phyloP scores from a whole-genome alignment of 495 filamentous ascomycete genomes.

The Hyaloscypha finlandica region DNA sequence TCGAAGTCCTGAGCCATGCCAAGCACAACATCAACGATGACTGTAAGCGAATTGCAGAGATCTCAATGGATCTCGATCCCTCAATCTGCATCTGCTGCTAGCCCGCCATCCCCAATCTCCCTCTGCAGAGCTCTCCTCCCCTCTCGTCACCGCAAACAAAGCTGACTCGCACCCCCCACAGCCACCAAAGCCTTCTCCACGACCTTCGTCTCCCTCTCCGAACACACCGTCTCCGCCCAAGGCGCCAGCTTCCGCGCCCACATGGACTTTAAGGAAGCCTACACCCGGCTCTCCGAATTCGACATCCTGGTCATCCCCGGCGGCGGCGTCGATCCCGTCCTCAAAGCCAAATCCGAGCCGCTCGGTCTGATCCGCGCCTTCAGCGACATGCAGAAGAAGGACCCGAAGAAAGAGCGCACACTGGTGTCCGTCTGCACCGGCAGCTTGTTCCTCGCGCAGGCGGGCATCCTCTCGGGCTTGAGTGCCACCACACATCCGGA shows the following conservation, averaged over 20 bases:
- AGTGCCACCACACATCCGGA: slow-evolving; percentile 72
- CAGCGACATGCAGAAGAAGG: slow-evolving; percentile 62
- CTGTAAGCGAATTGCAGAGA: slow-evolving; percentile 46
- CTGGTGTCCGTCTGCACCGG: slow-evolving; percentile 78
- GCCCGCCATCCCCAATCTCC: neutral
- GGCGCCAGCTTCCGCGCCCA: slow-evolving; percentile 77
- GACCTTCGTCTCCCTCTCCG: slow-evolving; percentile 60
- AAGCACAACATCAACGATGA: slow-evolving; percentile 62
- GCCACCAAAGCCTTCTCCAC: slow-evolving; percentile 64
- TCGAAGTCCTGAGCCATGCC: slow-evolving; percentile 62
- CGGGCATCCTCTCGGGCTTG: slow-evolving; percentile 70
- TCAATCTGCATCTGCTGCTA: neutral
- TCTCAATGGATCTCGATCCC: slow-evolving; percentile 13
- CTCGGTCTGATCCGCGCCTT: slow-evolving; percentile 64
- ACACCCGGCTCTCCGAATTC: slow-evolving; percentile 64
- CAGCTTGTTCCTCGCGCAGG: slow-evolving; percentile 67
- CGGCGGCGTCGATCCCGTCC: slow-evolving; percentile 52
- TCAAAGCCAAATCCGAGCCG: slow-evolving; percentile 62
- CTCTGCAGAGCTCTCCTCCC: slow-evolving; percentile 10
- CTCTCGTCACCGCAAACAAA: slow-evolving; percentile 6
- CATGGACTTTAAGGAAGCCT: slow-evolving; percentile 64
- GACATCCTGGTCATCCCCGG: slow-evolving; percentile 73
- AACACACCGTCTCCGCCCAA: slow-evolving; percentile 63
- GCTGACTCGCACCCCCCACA: slow-evolving; percentile 29
- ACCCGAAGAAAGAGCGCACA: slow-evolving; percentile 70